Conservation (phyloP, 1,139 yeast genomes). For the Pichia terricola region DNA sequence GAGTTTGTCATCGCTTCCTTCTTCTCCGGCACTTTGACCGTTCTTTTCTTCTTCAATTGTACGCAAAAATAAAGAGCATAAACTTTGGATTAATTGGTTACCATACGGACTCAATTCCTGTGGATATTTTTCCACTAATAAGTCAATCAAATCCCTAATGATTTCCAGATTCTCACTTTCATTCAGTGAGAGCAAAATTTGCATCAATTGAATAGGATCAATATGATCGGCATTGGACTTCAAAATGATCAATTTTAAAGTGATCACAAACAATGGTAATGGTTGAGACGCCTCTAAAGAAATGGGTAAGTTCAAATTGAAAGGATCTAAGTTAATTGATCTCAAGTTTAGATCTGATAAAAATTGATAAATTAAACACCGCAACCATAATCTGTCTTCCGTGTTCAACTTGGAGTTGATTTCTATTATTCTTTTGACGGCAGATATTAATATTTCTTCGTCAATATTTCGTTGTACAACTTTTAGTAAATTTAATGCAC, state of each 20-base stretch:
- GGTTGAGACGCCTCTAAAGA: slow-evolving; percentile 4
- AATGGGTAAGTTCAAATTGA: slow-evolving; percentile 2
- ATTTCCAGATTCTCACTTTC: slow-evolving; percentile 44
- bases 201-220: slow-evolving; percentile 30
- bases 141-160: slow-evolving; percentile 46
- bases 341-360: slow-evolving; percentile 6
- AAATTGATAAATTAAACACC: slow-evolving; percentile 10
- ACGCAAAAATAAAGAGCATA: slow-evolving; percentile 38
- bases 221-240: slow-evolving; percentile 3
- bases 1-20: slow-evolving; percentile 37
- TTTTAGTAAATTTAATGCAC: slow-evolving; percentile 39
- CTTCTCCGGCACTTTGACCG: slow-evolving; percentile 16
- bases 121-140: slow-evolving; percentile 45
- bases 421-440: background rate
- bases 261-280: slow-evolving; percentile 9
- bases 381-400: slow-evolving; percentile 28
- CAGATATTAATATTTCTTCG: slow-evolving; percentile 22
- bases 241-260: slow-evolving; percentile 8
- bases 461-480: slow-evolving; percentile 36
- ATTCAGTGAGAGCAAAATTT: slow-evolving; percentile 40
- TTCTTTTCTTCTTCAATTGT: slow-evolving; percentile 14
- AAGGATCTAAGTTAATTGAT: background rate
- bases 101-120: slow-evolving; percentile 49
- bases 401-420: background rate
- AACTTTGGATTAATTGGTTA: slow-evolving; percentile 36